A percentile compares a stretch with the other conserved stretches of the same genome.
Evolutionary conservation across 768 basidiomycete species (phyloP).

Genomic region (Rhodotorula kratochvilovae): DNA sequence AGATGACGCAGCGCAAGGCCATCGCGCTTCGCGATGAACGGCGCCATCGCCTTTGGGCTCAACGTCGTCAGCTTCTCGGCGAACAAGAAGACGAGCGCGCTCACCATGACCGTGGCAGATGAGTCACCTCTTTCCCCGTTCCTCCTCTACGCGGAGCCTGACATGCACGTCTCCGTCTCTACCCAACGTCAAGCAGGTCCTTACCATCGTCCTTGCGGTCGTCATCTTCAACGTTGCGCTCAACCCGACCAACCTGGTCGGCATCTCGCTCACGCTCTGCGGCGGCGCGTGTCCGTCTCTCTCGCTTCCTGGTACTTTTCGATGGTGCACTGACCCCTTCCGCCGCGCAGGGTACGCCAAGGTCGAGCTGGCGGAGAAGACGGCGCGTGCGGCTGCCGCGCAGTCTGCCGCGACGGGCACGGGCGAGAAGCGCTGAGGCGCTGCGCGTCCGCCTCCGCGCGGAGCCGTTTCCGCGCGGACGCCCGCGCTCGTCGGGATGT

Average conservation of each 20-base stretch:
- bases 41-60: slow-evolving; percentile 79
- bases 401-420: not conserved
- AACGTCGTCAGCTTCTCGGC: slow-evolving; percentile 93
- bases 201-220: slow-evolving; percentile 55
- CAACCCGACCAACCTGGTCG: slow-evolving; percentile 70
- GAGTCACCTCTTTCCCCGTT: not conserved
- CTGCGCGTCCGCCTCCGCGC: no score
- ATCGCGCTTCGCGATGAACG: slow-evolving; percentile 68
- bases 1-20: slow-evolving; percentile 53
- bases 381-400: slow-evolving; percentile 16
- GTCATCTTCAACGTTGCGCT: slow-evolving; percentile 76
- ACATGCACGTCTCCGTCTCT: not conserved
- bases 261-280: slow-evolving; percentile 73
- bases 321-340: not conserved
- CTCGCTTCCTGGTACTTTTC: no score
- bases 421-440: slow-evolving; percentile 12
- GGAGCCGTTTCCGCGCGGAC: no score
- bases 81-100: slow-evolving; percentile 82
- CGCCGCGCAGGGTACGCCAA: slow-evolving; percentile 29
- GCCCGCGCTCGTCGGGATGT: no score
- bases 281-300: slow-evolving; percentile 61
- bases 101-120: slow-evolving; percentile 90
- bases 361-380: slow-evolving; percentile 38
- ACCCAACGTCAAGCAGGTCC: slow-evolving; percentile 43
- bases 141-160: no score